These are phyloP conservation scores for Moesziomyces parantarcticus DNA, from an alignment of 1,284 basidiomycete species.

Conservation along the genomic window DNA sequence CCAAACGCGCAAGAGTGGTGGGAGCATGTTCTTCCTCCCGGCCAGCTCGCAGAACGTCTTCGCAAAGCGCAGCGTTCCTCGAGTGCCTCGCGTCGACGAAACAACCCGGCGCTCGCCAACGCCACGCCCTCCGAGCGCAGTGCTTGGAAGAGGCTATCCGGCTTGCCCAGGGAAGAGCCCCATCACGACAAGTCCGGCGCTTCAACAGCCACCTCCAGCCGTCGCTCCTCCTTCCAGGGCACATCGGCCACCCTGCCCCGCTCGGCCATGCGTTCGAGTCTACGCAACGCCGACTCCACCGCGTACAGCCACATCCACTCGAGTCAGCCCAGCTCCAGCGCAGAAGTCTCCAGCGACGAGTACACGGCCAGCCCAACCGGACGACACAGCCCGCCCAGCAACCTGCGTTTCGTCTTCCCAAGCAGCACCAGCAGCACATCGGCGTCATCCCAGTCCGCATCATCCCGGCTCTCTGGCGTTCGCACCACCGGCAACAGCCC, in stretches of 20 bases:
- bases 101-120: constrained; percentile 36
- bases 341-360: constrained; percentile 45
- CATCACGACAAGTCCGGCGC: constrained; percentile 17
- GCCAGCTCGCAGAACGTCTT: constrained; percentile 56
- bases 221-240: constrained; percentile 27
- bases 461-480: constrained; percentile 9
- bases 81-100: constrained; percentile 32
- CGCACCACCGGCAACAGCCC: constrained; percentile 28
- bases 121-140: constrained; percentile 45
- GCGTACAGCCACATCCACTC: neutral
- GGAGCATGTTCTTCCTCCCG: constrained; percentile 58
- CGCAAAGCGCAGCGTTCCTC: constrained; percentile 52
- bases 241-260: constrained; percentile 25
- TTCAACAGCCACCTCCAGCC: constrained; percentile 27
- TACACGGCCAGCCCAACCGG: constrained; percentile 14
- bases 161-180: constrained; percentile 20
- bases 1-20: constrained; percentile 52
- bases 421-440: constrained; percentile 3
- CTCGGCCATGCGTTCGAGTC: constrained; percentile 18
- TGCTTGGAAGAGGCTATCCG: constrained; percentile 42
- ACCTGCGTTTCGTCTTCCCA: constrained; percentile 15
- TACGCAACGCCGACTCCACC: constrained; percentile 8
- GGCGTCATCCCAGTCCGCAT: neutral
- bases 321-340: constrained; percentile 34
- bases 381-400: constrained; percentile 20